Evolutionary conservation across 1,284 basidiomycete genomes (phyloP), one percentile per base, ranked within the genome.

Genomic region (Blastosporella zonata): DNA sequence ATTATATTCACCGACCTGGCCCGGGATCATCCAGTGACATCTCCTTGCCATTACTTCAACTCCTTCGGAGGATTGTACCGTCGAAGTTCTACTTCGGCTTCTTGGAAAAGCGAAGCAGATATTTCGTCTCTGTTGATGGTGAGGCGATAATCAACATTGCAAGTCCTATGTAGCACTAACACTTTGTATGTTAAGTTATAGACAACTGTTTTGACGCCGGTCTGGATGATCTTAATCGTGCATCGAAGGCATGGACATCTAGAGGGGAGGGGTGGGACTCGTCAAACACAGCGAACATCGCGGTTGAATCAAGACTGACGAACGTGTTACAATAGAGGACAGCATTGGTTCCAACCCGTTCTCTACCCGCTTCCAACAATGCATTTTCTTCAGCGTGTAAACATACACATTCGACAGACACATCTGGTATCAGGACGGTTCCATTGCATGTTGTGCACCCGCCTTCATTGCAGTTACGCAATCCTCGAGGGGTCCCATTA

Each of bases 301-400:
- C 29, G 23, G 8, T 13, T n/a, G n/a, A 21, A 42, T 15, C 15
- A 25, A 12, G 17, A 37, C 18, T 34, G 37, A 66, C 79, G 53
- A 53, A 87, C 82, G 86, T 87, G 60, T 88, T 87, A 71, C 96
- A 99, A 67, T 99, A 99, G 18, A 99, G 68, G 7, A 91, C 88
- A 0, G 90, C 83, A 57, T 90, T 89, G 28, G 77, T 73, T 2
- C 93, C 92, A 27, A 94, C 79, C 37, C 93, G 74, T 50, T 94
- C 93, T 47, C 87, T 72, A 2, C 96, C 94, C 0, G 92, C 92
- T 69, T 98, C 96, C 8, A 99, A 71, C 6, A 99, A 74, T 0
- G 96, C 97, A 62, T 99, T 99, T 71, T 99, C 97, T 67, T 99
- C 97, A 0, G 97, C 97, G 64, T 99, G 97, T 13, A 99, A 72